Percentiles rank a stretch among this genome's conserved stretches.
phyloP scores from a whole-genome alignment of 148 eudicot genomes.

The Camellia sinensis region DNA sequence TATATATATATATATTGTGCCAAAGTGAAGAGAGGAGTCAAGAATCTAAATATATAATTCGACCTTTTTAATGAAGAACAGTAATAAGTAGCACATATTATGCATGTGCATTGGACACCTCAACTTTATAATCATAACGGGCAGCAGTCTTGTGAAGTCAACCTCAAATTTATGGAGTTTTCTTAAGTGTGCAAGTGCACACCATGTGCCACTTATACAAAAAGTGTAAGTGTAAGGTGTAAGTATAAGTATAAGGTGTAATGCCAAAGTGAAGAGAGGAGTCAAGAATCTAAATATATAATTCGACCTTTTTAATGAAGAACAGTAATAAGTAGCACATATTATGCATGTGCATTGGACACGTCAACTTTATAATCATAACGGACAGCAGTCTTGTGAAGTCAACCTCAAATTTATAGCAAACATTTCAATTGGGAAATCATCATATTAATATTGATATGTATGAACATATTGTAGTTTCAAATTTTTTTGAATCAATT shows the following conservation, averaged over 20 bases:
- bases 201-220: too few species aligned
- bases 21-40: not conserved
- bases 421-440: not conserved
- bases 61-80: not conserved
- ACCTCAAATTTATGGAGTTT: constrained; percentile 9
- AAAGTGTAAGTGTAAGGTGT: too few species aligned
- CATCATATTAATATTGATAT: not conserved
- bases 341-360: not conserved
- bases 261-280: not conserved
- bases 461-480: not conserved
- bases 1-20: not conserved
- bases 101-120: not conserved
- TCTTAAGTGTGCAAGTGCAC: too few species aligned
- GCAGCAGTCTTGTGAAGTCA: constrained; percentile 2
- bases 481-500: not conserved
- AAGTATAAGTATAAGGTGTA: too few species aligned
- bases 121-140: not conserved
- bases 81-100: not conserved
- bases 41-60: not conserved
- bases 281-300: not conserved
- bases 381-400: not conserved
- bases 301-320: not conserved
- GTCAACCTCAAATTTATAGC: constrained; percentile 7
- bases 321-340: not conserved
- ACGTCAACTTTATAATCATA: not conserved